A percentile compares a stretch with the other conserved stretches of the same genome.
These are phyloP conservation scores for Dryas integrifolia DNA, from an alignment of 331 rosid genomes.

Conservation along the genomic window DNA sequence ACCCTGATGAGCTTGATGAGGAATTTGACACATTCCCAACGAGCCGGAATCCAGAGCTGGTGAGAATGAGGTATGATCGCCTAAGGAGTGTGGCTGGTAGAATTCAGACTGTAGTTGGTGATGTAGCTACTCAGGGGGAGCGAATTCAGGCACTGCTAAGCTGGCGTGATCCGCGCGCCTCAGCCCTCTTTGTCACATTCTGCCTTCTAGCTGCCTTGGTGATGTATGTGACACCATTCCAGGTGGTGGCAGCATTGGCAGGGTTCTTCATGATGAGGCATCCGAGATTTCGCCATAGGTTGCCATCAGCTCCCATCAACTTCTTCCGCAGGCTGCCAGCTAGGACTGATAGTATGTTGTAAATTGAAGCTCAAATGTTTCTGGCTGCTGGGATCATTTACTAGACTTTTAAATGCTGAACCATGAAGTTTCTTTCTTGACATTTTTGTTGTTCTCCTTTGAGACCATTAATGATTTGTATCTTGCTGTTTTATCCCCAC, in stretches of 20 bases:
- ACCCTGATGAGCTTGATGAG: constrained; percentile 45
- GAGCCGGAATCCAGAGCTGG: constrained; percentile 29
- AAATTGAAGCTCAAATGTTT: neutral
- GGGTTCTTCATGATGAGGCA: constrained; percentile 35
- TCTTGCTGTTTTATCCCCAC: neutral
- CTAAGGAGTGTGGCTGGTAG: constrained; percentile 38
- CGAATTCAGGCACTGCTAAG: constrained; percentile 30
- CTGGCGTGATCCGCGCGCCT: constrained; percentile 39
- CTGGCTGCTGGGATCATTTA: neutral
- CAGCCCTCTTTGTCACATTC: constrained; percentile 32
- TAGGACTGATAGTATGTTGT: constrained; percentile 39
- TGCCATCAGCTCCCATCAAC: constrained; percentile 37
- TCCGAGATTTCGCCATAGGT: constrained; percentile 36
- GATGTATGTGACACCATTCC: constrained; percentile 34
- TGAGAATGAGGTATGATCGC: constrained; percentile 41
- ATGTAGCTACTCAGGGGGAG: constrained; percentile 42
- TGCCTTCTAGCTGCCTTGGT: constrained; percentile 36
- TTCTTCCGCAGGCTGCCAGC: constrained; percentile 47
- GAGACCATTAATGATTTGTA: constrained; percentile 1
- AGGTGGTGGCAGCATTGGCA: constrained; percentile 27
- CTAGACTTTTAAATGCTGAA: neutral
- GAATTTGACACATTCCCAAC: constrained; percentile 45
- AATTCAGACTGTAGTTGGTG: constrained; percentile 40
- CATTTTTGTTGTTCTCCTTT: neutral
- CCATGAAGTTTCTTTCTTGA: constrained; percentile 1